Conservation (phyloP, 2,329 filamentous ascomycete genomes). For the Trichoderma sp. region DNA sequence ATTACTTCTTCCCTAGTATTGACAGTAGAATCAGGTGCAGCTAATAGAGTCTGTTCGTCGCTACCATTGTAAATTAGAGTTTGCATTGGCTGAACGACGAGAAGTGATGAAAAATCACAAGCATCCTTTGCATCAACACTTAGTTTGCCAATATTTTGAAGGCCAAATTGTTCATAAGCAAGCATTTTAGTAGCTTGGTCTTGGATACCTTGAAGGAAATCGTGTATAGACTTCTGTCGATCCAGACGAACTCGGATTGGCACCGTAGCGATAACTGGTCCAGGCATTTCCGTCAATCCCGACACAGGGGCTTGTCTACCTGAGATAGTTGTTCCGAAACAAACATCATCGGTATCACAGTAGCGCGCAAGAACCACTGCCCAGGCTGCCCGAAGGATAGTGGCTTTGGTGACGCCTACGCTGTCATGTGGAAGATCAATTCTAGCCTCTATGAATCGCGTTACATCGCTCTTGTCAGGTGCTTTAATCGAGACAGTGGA, state of each 20-base stretch:
- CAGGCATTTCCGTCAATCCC: slow-evolving; percentile 23
- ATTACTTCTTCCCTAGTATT: neutral
- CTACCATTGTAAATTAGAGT: neutral
- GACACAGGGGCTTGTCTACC: slow-evolving; percentile 24
- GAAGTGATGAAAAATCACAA: slow-evolving; percentile 23
- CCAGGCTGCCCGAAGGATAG: slow-evolving; percentile 29
- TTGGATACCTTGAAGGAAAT: slow-evolving; percentile 20
- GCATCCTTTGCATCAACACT: slow-evolving; percentile 20
- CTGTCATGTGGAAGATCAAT: neutral
- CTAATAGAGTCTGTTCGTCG: neutral
- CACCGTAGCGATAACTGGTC: slow-evolving; percentile 20
- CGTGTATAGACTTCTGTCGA: neutral
- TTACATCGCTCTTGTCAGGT: neutral
- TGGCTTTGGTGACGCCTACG: slow-evolving; percentile 22
- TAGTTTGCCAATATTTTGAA: slow-evolving; percentile 25
- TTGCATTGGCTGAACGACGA: slow-evolving; percentile 22
- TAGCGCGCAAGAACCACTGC: slow-evolving; percentile 37
- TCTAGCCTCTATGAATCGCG: slow-evolving; percentile 8
- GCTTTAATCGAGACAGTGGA: neutral
- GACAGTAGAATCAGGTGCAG: neutral
- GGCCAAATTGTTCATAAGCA: slow-evolving; percentile 24
- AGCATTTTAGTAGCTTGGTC: slow-evolving; percentile 21
- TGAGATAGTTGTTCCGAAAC: slow-evolving; percentile 23
- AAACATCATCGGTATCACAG: slow-evolving; percentile 28
- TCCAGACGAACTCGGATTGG: slow-evolving; percentile 17